Evolutionary conservation across 352 stramenopile genomes (phyloP).

Genomic region (Phytopythium mirpurense): DNA sequence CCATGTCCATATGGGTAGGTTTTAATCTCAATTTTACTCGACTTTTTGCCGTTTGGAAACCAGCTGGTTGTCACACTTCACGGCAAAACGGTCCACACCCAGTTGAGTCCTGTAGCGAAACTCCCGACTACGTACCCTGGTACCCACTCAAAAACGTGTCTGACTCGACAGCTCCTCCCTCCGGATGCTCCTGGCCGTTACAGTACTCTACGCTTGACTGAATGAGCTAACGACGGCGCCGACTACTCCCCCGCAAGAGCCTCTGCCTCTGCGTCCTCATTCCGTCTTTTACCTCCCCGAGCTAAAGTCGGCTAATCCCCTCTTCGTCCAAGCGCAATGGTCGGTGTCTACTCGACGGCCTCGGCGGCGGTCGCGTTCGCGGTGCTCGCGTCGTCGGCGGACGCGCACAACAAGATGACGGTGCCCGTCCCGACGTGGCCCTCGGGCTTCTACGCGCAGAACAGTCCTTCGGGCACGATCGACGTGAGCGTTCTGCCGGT

Average conservation of each 20-base stretch:
- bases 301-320: neutral
- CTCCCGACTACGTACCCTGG: too few species aligned
- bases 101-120: too few species aligned
- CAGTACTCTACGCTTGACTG: too few species aligned
- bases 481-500: slow-evolving; percentile 27
- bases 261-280: too few species aligned
- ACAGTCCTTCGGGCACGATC: slow-evolving; percentile 39
- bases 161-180: too few species aligned
- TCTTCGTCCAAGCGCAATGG: neutral
- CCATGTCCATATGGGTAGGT: too few species aligned
- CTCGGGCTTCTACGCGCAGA: slow-evolving; percentile 24
- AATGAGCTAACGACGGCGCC: too few species aligned
- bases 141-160: too few species aligned
- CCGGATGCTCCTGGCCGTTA: neutral
- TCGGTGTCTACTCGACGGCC: slow-evolving; percentile 6
- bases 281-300: neutral
- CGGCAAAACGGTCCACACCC: too few species aligned
- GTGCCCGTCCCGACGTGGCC: slow-evolving; percentile 34
- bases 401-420: slow-evolving; percentile 44
- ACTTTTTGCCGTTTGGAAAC: neutral
- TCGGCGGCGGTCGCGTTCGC: slow-evolving; percentile 10
- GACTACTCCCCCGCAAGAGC: too few species aligned
- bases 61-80: too few species aligned
- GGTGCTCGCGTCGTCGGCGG: slow-evolving; percentile 12
- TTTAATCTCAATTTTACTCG: neutral